Conservation (phyloP, 2,329 filamentous ascomycete genomes). For the Botrytis medusae region DNA sequence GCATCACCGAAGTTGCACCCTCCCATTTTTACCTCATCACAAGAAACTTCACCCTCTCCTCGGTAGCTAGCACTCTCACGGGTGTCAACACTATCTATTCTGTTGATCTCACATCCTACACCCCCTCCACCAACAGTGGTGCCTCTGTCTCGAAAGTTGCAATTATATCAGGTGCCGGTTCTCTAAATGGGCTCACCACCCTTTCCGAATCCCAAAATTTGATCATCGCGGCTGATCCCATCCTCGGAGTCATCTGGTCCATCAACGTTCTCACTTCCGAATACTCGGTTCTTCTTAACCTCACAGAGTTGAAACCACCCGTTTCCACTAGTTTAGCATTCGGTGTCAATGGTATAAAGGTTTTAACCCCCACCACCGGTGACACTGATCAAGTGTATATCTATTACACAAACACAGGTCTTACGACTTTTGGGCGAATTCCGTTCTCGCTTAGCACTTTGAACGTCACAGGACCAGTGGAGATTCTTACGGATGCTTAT, state of each 20-base stretch:
- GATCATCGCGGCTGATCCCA: conserved; percentile 35
- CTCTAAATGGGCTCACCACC: conserved; percentile 34
- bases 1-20: conserved; percentile 41
- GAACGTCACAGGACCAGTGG: conserved; percentile 18
- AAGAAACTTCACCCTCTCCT: conserved; percentile 26
- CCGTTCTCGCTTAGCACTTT: conserved; percentile 23
- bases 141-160: conserved; percentile 22
- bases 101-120: conserved; percentile 21
- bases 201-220: conserved; percentile 26
- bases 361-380: conserved; percentile 1
- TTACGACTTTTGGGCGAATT: conserved; percentile 26
- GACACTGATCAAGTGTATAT: conserved; percentile 22
- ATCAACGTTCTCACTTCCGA: conserved; percentile 33
- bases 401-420: conserved; percentile 26
- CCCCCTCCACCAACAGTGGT: conserved; percentile 9
- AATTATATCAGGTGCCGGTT: conserved; percentile 27
- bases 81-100: conserved; percentile 30
- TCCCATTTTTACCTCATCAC: conserved; percentile 38
- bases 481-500: conserved; percentile 22
- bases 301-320: conserved; percentile 29
- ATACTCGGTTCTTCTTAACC: conserved; percentile 28
- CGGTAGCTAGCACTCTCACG: not conserved
- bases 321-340: not conserved
- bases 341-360: conserved; percentile 27
- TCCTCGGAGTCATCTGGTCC: conserved; percentile 33